phyloP scores from a whole-genome alignment of 2,329 filamentous ascomycete genomes.

The Ceratocystis cacaofunesta region DNA sequence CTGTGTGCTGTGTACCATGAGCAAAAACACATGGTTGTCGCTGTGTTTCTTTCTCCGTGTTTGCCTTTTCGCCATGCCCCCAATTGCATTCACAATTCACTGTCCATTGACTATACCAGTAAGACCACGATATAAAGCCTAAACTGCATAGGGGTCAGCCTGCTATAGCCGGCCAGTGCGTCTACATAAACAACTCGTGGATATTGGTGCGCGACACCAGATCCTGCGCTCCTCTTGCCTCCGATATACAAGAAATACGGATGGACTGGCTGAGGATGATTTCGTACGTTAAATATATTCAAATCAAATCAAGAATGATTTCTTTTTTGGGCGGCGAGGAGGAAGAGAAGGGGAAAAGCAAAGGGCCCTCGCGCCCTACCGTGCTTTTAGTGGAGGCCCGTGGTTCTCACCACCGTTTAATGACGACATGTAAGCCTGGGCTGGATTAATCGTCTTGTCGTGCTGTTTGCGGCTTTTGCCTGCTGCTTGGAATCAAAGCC shows the following conservation, averaged over 20 bases:
- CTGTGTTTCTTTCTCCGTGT: not conserved
- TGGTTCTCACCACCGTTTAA: constrained; percentile 1
- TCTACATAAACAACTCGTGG: not conserved
- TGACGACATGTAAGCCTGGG: constrained; percentile 1
- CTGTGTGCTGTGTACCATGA: not conserved
- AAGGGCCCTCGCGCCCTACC: not conserved
- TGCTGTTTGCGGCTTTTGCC: not conserved
- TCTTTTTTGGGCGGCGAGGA: not conserved
- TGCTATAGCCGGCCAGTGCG: not conserved
- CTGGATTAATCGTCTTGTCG: not conserved
- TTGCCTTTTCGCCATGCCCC: not conserved
- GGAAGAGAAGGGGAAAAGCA: not conserved
- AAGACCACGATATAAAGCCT: not conserved
- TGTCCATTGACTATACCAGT: not conserved
- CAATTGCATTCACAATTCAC: not conserved
- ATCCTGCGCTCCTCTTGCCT: not conserved
- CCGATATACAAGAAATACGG: not conserved
- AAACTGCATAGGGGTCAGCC: not conserved
- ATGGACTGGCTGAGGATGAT: not conserved
- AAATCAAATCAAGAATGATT: not conserved
- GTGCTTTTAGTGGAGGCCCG: not conserved
- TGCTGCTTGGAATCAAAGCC: not conserved
- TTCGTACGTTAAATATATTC: too few species aligned
- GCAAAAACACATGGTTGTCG: not conserved
- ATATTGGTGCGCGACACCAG: not conserved